phyloP scores from a whole-genome alignment of 116 monocot genomes.

The Papilionanthe hybrid region DNA sequence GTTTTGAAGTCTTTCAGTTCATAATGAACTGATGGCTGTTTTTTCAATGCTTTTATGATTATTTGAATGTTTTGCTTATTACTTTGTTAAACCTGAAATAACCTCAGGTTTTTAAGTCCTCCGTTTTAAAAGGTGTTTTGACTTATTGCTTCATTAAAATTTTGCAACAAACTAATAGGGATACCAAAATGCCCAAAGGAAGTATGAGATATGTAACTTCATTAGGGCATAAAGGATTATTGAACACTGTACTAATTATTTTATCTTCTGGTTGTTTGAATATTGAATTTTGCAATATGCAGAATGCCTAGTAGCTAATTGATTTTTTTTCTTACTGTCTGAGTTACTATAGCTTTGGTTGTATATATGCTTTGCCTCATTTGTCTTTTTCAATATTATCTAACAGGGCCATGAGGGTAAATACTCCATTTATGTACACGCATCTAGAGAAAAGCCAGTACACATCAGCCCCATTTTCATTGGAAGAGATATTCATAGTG shows the following conservation, averaged over 20 bases:
- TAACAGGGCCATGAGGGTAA: slow-evolving; percentile 77
- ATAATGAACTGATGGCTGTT: no score
- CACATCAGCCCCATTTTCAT: slow-evolving; percentile 67
- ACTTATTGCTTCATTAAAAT: not conserved
- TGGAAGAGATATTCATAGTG: slow-evolving; percentile 66
- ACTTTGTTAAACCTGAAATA: not conserved
- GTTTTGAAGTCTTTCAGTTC: not conserved
- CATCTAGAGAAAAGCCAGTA: slow-evolving; percentile 73
- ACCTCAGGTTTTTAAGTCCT: not conserved
- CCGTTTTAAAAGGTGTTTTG: not conserved
- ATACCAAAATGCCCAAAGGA: no score
- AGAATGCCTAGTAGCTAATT: not conserved
- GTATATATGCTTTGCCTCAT: not conserved
- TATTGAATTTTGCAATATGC: not conserved
- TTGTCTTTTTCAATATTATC: not conserved
- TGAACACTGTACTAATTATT: not conserved
- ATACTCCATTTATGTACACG: slow-evolving; percentile 87
- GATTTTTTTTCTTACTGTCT: not conserved
- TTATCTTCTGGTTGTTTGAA: not conserved
- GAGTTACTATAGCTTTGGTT: not conserved
- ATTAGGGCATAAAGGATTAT: not conserved
- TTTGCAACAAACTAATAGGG: not conserved
- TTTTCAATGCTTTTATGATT: not conserved
- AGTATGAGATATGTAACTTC: no score
- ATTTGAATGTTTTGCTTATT: not conserved